Evolutionary conservation across 192 early-diverging fungal species (phyloP), one percentile per base, ranked within the genome.

Genomic region (Powellomyces hirtus): DNA sequence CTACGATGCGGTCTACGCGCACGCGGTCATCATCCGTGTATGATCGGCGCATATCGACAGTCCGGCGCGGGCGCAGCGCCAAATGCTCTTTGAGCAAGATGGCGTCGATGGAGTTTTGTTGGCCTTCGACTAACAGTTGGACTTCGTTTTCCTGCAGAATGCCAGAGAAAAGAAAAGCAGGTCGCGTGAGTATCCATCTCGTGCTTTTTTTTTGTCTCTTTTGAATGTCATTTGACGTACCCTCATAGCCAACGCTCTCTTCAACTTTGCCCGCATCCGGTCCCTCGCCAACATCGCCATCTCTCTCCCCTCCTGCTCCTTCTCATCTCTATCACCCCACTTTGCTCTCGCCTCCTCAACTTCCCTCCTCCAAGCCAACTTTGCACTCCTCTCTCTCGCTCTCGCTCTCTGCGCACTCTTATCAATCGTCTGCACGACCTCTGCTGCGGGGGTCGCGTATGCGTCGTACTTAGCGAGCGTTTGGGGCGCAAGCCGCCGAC

Each of bases 41-140:
- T 16, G 22, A 20, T 38, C 61, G 57, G 26, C 31, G 57, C 27
- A 75, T 26, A 30, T 70, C 57, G 18, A 73, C 30, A 2, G 62
- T 60, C 16, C 35, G 26, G 0, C 14, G 51, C 50, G 67, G 51
- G 24, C 69, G 57, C 11, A 67, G 64, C 16, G 58, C 63, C 20
- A 83, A 45, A 63, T 77, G 73, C 53, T 84, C 80, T 52, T 84
- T 84, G n/a, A 84, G 70, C 35, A 74, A 56, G 38, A 84, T 84
- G 26, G 83, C 83, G 64, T 84, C 83, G 56, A 84, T 81, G 14
- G 83, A 42, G 51, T 76, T 84, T 27, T 53, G 50, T 62, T 84
- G 83, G 11, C 83, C 83, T 46, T 84, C 83, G 13, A 84, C 83
- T 24, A 84, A 58, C 36, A 78, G 74, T 50, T 82, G 80, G 16